phyloP scores from a whole-genome alignment of 371 early-diverging fungal genomes.

The Syncephalastrum sp. region DNA sequence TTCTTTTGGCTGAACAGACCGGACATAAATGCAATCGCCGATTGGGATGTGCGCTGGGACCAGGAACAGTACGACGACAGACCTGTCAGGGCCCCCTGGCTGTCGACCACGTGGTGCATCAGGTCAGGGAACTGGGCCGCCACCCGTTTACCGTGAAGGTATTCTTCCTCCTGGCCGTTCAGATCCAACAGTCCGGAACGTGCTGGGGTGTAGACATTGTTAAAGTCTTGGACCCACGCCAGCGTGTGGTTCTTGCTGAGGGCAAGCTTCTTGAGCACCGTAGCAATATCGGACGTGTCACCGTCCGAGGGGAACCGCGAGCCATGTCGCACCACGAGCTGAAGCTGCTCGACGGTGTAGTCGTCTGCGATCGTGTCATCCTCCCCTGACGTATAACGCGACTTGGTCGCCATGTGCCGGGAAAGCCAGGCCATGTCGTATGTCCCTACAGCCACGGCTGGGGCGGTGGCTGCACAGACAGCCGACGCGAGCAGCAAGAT shows the following conservation, averaged over 20 bases:
- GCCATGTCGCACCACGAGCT: constrained; percentile 34
- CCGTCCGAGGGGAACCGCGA: constrained; percentile 24
- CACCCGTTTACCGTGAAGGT: constrained; percentile 22
- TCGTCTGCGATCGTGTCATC: background rate
- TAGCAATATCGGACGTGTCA: constrained; percentile 17
- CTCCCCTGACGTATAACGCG: background rate
- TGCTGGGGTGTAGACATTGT: constrained; percentile 7
- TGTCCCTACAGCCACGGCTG: background rate
- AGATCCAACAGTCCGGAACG: constrained; percentile 14
- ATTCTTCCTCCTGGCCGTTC: constrained; percentile 25
- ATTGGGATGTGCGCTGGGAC: background rate
- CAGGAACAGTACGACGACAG: constrained; percentile 4
- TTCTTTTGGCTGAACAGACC: constrained; percentile 11
- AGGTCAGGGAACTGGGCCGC: constrained; percentile 16
- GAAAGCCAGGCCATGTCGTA: constrained; percentile 4
- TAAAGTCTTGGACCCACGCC: constrained; percentile 20
- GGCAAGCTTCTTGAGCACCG: constrained; percentile 9
- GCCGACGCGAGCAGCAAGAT: background rate
- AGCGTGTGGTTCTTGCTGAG: constrained; percentile 12
- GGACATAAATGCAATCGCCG: constrained; percentile 4
- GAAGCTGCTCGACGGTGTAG: constrained; percentile 21
- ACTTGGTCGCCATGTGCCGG: constrained; percentile 3
- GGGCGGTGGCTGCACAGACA: background rate
- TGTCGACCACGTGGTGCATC: constrained; percentile 2
- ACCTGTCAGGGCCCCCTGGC: constrained; percentile 3